Evolutionary conservation across 225 moss, liverwort and hornwort genomes (phyloP).

Genomic region (Marchantia paleacea): DNA sequence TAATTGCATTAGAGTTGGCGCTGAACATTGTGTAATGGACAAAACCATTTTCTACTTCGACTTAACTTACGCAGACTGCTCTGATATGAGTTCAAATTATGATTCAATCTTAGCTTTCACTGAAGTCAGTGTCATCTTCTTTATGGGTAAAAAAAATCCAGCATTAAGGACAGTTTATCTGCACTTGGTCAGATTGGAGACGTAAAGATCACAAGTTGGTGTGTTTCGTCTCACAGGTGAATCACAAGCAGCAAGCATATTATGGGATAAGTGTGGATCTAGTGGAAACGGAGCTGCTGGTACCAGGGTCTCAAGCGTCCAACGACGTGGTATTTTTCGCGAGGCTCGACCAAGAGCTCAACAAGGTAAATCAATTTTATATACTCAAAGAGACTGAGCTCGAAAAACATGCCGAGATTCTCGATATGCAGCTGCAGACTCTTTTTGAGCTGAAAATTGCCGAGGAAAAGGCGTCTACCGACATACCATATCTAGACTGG

Average conservation of each 20-base stretch:
- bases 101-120: background rate
- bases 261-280: slow-evolving; percentile 15
- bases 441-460: slow-evolving; percentile 14
- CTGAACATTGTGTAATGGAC: too few relatives aligned
- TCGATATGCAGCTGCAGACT: slow-evolving; percentile 55
- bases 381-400: slow-evolving; percentile 57
- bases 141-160: too few relatives aligned
- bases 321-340: slow-evolving; percentile 50
- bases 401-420: slow-evolving; percentile 45
- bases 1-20: too few relatives aligned
- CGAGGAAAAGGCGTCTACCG: background rate
- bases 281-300: slow-evolving; percentile 53
- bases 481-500: background rate
- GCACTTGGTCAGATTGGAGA: background rate
- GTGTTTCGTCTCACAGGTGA: slow-evolving; percentile 26
- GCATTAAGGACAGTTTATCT: too few relatives aligned
- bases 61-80: background rate
- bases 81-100: background rate
- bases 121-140: background rate
- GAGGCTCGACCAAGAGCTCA: slow-evolving; percentile 61
- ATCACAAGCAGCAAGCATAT: slow-evolving; percentile 11
- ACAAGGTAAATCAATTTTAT: slow-evolving; percentile 59
- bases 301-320: slow-evolving; percentile 35
- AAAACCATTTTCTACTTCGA: background rate
- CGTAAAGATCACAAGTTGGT: background rate